These are phyloP conservation scores for Teunomyces cretensis DNA, from an alignment of 805 yeast species.

Conservation along the genomic window DNA sequence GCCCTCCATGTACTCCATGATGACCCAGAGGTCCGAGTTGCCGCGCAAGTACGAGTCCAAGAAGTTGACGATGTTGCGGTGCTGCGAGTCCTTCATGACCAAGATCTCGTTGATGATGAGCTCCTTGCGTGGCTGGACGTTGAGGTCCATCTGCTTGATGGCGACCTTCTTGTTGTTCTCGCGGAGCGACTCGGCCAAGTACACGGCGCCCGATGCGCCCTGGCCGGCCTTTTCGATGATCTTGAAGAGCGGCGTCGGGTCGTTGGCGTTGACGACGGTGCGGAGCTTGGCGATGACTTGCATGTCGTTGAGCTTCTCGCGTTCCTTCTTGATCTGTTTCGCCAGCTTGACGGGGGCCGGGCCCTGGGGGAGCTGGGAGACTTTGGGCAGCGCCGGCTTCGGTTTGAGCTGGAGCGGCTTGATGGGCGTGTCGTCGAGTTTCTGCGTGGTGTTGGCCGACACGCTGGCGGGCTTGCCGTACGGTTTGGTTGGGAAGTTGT, in stretches of 20 bases:
- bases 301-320: constrained; percentile 68
- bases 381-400: constrained; percentile 2
- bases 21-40: constrained; percentile 88
- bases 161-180: constrained; percentile 74
- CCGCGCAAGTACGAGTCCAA: constrained; percentile 86
- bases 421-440: constrained; percentile 16
- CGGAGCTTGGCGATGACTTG: constrained; percentile 80
- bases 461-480: constrained; percentile 11
- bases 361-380: constrained; percentile 6
- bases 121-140: constrained; percentile 91
- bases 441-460: constrained; percentile 4
- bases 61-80: constrained; percentile 92
- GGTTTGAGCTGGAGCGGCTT: constrained; percentile 26
- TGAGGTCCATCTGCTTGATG: constrained; percentile 91
- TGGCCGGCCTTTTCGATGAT: constrained; percentile 89
- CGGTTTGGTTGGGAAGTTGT: constrained; percentile 6
- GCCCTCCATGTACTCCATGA: constrained; percentile 99
- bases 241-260: constrained; percentile 81
- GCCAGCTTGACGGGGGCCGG: constrained; percentile 28
- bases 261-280: constrained; percentile 76
- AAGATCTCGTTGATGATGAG: constrained; percentile 91
- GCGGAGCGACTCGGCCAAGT: constrained; percentile 68
- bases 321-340: constrained; percentile 40
- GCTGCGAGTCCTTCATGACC: constrained; percentile 95
- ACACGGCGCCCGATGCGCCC: constrained; percentile 97